A percentile compares a stretch with the other conserved stretches of the same genome.
Evolutionary conservation across 1,284 basidiomycete genomes (phyloP).

Genomic region (Ganoderma multipileum): DNA sequence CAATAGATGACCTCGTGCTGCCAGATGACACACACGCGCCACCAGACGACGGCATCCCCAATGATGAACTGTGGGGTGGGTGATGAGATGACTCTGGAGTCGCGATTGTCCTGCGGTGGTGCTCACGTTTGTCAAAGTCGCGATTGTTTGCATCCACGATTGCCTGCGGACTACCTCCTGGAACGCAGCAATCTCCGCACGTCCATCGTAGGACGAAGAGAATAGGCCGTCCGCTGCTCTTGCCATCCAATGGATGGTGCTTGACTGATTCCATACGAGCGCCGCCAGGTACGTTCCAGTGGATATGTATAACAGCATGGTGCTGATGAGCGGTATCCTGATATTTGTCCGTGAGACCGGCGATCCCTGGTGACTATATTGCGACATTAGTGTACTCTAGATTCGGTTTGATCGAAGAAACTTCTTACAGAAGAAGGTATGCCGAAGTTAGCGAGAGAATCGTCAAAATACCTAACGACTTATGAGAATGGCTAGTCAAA

Average conservation of each 20-base stretch:
- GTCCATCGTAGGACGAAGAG: neutral
- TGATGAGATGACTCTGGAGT: no score
- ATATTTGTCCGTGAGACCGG: neutral
- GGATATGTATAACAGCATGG: neutral
- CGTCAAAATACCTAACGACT: neutral
- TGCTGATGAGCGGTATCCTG: neutral
- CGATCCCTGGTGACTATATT: no score
- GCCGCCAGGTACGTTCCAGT: neutral
- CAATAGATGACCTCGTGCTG: neutral
- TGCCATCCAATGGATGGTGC: neutral
- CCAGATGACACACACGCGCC: slow-evolving; percentile 2
- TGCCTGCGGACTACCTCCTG: neutral
- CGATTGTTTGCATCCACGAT: neutral
- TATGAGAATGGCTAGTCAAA: neutral
- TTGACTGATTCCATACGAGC: neutral
- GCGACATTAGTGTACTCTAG: neutral
- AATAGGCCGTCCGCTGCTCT: neutral
- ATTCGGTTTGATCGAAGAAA: neutral
- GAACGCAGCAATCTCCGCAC: neutral
- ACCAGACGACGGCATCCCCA: slow-evolving; percentile 1
- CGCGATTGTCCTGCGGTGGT: no score
- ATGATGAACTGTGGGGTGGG: neutral
- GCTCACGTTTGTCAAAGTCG: neutral
- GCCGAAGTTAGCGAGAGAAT: neutral
- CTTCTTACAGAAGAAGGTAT: neutral